Conservation (phyloP, 2,329 filamentous ascomycete genomes). For the Paraconiothyrium brasiliense region DNA sequence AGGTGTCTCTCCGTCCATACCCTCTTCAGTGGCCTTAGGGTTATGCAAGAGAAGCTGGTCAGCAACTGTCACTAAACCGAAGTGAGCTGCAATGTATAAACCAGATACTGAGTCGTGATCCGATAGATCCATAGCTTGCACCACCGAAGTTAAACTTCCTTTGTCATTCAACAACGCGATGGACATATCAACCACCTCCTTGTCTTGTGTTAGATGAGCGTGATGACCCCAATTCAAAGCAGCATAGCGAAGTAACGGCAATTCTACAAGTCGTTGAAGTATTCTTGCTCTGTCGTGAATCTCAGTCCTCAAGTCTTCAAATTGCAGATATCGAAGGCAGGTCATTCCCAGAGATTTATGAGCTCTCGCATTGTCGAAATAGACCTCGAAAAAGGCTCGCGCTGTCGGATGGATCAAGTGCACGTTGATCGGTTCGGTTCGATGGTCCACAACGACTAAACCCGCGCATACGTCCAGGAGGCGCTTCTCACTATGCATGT, state of each 20-base stretch:
- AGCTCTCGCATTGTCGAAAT: neutral
- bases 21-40: neutral
- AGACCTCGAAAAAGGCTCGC: neutral
- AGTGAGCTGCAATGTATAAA: constrained; percentile 7
- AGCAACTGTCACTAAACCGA: neutral
- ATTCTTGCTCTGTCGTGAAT: neutral
- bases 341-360: neutral
- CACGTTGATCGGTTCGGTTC: neutral
- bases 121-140: constrained; percentile 3
- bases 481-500: constrained; percentile 10
- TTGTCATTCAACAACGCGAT: neutral
- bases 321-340: constrained; percentile 9
- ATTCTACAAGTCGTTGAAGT: neutral
- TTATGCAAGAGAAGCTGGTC: neutral
- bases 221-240: constrained; percentile 12
- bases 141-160: neutral
- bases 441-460: neutral
- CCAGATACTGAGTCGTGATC: neutral
- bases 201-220: neutral
- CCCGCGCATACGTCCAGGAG: constrained; percentile 1
- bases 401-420: constrained; percentile 10
- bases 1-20: constrained; percentile 10
- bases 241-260: constrained; percentile 10
- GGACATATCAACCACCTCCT: neutral
- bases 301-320: neutral